These are phyloP conservation scores for Stentor roeselii DNA, from an alignment of 73 alveolate species.

Conservation along the genomic window DNA sequence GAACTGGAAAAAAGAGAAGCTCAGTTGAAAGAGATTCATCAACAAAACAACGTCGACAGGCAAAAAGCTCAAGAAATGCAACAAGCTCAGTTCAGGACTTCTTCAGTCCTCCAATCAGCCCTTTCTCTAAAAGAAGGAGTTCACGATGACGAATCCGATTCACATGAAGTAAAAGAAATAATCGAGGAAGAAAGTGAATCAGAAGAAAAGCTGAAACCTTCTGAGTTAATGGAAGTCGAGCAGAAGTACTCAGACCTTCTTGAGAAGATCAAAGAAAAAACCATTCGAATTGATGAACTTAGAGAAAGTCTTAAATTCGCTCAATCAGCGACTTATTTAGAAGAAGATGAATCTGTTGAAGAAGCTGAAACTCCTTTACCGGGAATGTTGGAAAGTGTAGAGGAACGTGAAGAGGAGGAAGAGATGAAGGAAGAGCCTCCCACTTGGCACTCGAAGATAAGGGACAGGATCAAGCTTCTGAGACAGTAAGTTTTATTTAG, in stretches of 20 bases:
- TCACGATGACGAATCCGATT: constrained; percentile 39
- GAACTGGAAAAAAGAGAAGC: constrained; percentile 22
- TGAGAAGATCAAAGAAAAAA: constrained; percentile 42
- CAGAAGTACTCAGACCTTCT: constrained; percentile 31
- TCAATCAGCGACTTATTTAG: constrained; percentile 28
- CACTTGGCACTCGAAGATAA: constrained; percentile 14
- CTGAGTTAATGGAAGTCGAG: constrained; percentile 19
- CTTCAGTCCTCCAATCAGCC: constrained; percentile 30
- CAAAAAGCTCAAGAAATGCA: constrained; percentile 32
- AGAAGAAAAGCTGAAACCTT: constrained; percentile 33
- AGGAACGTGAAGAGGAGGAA: constrained; percentile 33
- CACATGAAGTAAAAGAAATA: too few species aligned
- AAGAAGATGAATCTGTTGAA: constrained; percentile 19
- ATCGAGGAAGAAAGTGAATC: constrained; percentile 52
- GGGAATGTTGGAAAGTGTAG: constrained; percentile 23
- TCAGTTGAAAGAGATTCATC: constrained; percentile 27
- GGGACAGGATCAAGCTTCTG: constrained; percentile 40
- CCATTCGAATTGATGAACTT: constrained; percentile 33
- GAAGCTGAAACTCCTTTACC: constrained; percentile 38
- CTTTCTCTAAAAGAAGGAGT: constrained; percentile 29
- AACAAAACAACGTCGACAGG: constrained; percentile 30
- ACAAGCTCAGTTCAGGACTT: constrained; percentile 41
- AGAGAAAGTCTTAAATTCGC: constrained; percentile 5
- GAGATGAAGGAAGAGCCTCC: constrained; percentile 23
- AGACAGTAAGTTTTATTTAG: constrained; percentile 33